A percentile compares a stretch with the other conserved stretches of the same genome.
Evolutionary conservation across 768 basidiomycete species (phyloP).

Genomic region (Leccinum variicolor): DNA sequence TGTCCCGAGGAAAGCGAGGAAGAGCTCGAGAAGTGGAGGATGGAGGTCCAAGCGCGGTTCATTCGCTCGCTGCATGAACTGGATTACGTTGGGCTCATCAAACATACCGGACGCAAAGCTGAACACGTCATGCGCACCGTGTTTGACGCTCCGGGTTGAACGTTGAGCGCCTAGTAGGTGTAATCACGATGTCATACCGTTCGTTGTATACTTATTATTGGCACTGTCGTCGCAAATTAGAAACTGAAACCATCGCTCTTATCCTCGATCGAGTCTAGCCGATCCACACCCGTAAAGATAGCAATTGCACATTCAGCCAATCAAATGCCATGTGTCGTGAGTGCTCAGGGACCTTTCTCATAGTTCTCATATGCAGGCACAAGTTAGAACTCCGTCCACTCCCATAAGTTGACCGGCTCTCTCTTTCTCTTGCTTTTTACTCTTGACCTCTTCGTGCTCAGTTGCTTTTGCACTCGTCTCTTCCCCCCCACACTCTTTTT

Average conservation of each 20-base stretch:
- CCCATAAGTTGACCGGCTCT: not conserved
- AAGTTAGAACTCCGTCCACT: constrained; percentile 32
- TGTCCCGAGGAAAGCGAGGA: constrained; percentile 28
- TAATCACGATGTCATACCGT: not conserved
- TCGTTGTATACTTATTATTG: not conserved
- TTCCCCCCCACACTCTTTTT: constrained; percentile 24
- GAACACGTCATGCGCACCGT: constrained; percentile 73
- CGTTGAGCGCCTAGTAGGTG: constrained; percentile 11
- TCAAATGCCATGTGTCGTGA: not conserved
- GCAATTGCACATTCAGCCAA: not conserved
- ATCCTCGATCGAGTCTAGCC: not conserved
- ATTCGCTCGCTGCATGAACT: constrained; percentile 78
- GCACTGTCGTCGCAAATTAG: not conserved
- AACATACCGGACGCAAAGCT: constrained; percentile 72
- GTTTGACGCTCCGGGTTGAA: constrained; percentile 43
- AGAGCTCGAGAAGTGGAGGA: constrained; percentile 49
- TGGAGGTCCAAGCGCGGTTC: constrained; percentile 74
- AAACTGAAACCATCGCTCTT: not conserved
- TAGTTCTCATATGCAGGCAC: not conserved
- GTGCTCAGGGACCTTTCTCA: not conserved
- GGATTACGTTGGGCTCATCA: constrained; percentile 76
- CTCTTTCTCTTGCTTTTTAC: not conserved
- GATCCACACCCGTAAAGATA: not conserved
- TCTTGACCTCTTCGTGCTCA: not conserved
- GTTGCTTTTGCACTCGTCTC: constrained; percentile 1